Evolutionary conservation across 345 rosid species (phyloP), one percentile per base, ranked within the genome.

Genomic region (Melaleuca quinquenervia): DNA sequence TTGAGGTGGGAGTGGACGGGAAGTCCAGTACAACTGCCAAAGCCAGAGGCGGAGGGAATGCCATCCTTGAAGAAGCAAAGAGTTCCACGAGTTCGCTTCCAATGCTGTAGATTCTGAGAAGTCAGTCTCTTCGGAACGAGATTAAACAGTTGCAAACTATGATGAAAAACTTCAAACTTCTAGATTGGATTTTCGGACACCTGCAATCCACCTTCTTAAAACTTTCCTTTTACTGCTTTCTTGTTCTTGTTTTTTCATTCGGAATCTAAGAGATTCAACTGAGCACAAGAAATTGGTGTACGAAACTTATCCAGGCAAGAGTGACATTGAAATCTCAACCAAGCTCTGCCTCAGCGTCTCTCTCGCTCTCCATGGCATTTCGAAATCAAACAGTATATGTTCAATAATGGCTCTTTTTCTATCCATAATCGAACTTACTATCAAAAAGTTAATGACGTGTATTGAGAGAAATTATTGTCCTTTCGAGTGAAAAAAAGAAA

Each of bases 21-120:
- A 24, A 95, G 96, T 86, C 98, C 98, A 24, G 91, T 84, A 64
- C 93, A 90, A 80, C 93, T 94, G 96, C 96, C 98, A 54, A 94
- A 88, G 86, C 84, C 93, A 84, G 91, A 88, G 83, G 90, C 76
- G 82, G 55, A 90, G 27, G 87, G 88, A 8, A 1, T 70, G 26
- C 78, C 78, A 21, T 36, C 2, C 70, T 52, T 87, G 74, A 91
- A 92, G 92, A 93, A 91, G 90, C 90, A 64, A 41, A 95, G 89
- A 88, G 44, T 88, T 10, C 70, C 78, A 21, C 78, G 78, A 64
- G 85, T 92, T 82, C 91, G 90, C 58, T 93, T 94, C 45, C 98
- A 91, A 56, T 82, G 54, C 52, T 70, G 78, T 36, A 70, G 78
- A 70, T 70, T 70, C 0, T 70, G 78, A 70, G 78, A 58, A 3